A percentile compares a stretch with the other conserved stretches of the same genome.
Conservation (phyloP, 2,329 filamentous ascomycete species). For the Phialocephala subalpina region DNA sequence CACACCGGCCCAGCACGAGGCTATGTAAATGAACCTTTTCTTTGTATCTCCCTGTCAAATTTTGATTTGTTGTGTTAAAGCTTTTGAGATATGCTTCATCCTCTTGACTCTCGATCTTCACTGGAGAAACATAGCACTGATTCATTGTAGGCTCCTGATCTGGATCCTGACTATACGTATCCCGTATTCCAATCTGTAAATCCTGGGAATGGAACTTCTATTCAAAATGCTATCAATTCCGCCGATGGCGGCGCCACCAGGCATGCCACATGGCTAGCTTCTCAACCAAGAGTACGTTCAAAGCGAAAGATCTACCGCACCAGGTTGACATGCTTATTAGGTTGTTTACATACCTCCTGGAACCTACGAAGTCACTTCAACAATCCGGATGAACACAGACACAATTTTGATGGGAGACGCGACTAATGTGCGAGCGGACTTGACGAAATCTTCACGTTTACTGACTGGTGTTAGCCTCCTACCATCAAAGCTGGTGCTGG, state of each 20-base stretch:
- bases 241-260: not conserved
- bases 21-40: conserved; percentile 13
- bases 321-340: not conserved
- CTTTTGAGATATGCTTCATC: no score
- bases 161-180: conserved; percentile 17
- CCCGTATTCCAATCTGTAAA: conserved; percentile 16
- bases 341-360: conserved; percentile 22
- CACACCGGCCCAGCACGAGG: conserved; percentile 20
- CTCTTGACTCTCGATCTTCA: no score
- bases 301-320: not conserved
- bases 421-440: conserved; percentile 11
- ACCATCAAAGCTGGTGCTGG: conserved; percentile 22
- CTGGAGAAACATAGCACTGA: no score
- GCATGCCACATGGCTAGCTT: conserved; percentile 7
- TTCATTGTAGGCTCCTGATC: not conserved
- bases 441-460: not conserved
- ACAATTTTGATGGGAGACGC: conserved; percentile 25
- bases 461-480: conserved; percentile 16
- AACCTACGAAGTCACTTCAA: conserved; percentile 18
- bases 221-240: conserved; percentile 20
- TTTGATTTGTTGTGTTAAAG: no score
- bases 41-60: not conserved
- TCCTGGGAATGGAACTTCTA: conserved; percentile 8
- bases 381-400: conserved; percentile 14
- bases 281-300: conserved; percentile 18